These are phyloP conservation scores for Pseudogymnoascus sp. DNA, from an alignment of 2,329 filamentous ascomycete genomes.

Conservation along the genomic window DNA sequence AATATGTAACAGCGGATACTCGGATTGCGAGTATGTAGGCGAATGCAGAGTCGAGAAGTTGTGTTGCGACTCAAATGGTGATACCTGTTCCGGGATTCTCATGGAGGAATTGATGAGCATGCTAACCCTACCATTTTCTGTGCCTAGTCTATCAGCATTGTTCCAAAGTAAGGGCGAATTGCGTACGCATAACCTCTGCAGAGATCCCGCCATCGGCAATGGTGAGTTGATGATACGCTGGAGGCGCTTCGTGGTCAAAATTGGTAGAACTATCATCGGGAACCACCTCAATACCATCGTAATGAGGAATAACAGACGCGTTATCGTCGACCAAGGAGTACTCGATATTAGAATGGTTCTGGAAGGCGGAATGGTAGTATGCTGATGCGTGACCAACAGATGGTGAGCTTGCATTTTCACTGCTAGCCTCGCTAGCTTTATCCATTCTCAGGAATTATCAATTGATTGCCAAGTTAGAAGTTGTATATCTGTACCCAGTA, in stretches of 20 bases:
- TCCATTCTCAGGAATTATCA: not conserved
- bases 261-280: not conserved
- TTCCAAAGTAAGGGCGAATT: not conserved
- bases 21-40: not conserved
- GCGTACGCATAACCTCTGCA: not conserved
- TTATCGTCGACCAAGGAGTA: not conserved
- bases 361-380: not conserved
- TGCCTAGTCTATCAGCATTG: not conserved
- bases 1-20: conserved; percentile 31
- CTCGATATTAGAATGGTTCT: not conserved
- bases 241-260: not conserved
- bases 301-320: not conserved
- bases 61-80: not conserved
- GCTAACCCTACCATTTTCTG: not conserved
- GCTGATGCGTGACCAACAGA: not conserved
- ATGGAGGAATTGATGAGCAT: not conserved
- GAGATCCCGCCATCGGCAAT: not conserved
- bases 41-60: not conserved
- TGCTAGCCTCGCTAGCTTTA: not conserved
- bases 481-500: not conserved
- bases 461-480: not conserved
- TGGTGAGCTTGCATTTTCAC: not conserved
- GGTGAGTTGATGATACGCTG: not conserved
- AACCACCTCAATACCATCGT: not conserved
- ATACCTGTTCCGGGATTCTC: not conserved